A percentile compares a stretch with the other conserved stretches of the same genome.
These are phyloP conservation scores for Cadophora sp. DNA, from an alignment of 2,329 filamentous ascomycete genomes.

Conservation along the genomic window DNA sequence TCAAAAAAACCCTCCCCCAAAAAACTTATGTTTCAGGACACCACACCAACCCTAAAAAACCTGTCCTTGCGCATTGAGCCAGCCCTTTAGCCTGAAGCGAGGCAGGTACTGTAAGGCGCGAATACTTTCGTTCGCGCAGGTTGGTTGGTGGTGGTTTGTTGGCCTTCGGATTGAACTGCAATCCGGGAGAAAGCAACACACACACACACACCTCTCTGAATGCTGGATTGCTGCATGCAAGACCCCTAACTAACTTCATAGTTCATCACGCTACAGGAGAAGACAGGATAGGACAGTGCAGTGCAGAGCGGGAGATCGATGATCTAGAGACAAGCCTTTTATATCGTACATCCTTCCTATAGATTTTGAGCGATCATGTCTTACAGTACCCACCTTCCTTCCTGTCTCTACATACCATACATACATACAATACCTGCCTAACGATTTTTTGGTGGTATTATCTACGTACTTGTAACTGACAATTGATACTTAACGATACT, in stretches of 20 bases:
- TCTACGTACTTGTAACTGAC: too few relatives aligned
- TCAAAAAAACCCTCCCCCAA: background rate
- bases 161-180: background rate
- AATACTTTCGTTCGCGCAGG: background rate
- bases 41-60: background rate
- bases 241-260: background rate
- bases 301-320: background rate
- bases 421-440: too few relatives aligned
- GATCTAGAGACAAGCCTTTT: conserved; percentile 1
- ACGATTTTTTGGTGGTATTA: too few relatives aligned
- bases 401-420: too few relatives aligned
- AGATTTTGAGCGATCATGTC: background rate
- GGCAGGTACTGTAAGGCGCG: background rate
- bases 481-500: too few relatives aligned
- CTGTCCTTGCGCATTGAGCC: background rate
- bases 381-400: background rate
- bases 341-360: conserved; percentile 10
- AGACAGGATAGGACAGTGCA: background rate
- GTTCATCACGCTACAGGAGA: background rate
- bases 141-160: too few relatives aligned
- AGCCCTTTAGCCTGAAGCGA: conserved; percentile 14
- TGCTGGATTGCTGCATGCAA: background rate
- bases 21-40: conserved; percentile 1
- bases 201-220: background rate
- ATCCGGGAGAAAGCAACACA: background rate